These are phyloP conservation scores for Pelargonium nanum DNA, from an alignment of 345 rosid genomes.

Conservation along the genomic window DNA sequence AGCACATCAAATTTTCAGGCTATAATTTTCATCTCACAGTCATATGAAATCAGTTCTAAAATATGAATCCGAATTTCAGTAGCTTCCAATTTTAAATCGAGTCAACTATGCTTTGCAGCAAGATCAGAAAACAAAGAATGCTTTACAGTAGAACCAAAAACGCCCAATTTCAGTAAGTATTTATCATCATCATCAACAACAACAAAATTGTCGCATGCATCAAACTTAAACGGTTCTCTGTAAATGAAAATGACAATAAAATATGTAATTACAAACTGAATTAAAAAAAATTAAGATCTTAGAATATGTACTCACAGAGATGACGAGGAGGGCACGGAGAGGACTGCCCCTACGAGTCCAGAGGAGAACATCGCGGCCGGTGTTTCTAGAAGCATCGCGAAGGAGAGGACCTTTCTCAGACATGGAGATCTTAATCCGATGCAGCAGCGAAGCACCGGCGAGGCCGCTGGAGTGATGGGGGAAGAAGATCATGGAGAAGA, in stretches of 20 bases:
- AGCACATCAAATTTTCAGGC: neutral
- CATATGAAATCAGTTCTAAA: neutral
- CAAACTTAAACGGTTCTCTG: neutral
- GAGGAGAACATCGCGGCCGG: slow-evolving; percentile 32
- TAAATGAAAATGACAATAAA: neutral
- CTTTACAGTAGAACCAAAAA: neutral
- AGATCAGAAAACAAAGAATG: neutral
- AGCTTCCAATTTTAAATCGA: neutral
- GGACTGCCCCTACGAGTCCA: slow-evolving; percentile 79
- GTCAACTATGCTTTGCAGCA: neutral
- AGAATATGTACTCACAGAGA: slow-evolving; percentile 41
- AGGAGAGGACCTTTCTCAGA: slow-evolving; percentile 41
- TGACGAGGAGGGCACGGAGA: slow-evolving; percentile 74
- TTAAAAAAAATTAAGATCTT: no score
- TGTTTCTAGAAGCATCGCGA: slow-evolving; percentile 40
- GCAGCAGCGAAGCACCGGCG: slow-evolving; percentile 32
- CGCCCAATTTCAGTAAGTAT: neutral
- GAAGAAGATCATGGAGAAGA: slow-evolving; percentile 34
- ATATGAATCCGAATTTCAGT: neutral
- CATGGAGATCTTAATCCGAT: slow-evolving; percentile 39
- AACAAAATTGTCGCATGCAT: no score
- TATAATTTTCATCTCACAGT: neutral
- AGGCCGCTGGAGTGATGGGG: slow-evolving; percentile 26
- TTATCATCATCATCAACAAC: neutral
- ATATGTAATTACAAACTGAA: neutral